These are phyloP conservation scores for Paulownia fortunei DNA, from an alignment of 257 asterid genomes.

Conservation along the genomic window DNA sequence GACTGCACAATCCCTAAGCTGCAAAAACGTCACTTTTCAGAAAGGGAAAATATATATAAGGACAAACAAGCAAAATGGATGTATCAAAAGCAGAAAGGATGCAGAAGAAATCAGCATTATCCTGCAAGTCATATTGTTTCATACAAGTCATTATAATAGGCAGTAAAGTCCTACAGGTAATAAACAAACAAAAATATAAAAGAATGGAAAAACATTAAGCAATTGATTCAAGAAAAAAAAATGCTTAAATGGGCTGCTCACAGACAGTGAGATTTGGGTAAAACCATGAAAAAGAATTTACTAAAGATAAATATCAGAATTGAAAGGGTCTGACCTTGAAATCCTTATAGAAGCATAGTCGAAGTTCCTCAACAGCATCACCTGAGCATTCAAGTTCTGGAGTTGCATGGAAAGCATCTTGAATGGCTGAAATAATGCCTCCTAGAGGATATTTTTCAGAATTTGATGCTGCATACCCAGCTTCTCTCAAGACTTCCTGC, in stretches of 20 bases:
- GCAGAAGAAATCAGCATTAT: neutral
- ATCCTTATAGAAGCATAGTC: conserved; percentile 84
- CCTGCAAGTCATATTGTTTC: conserved; percentile 1
- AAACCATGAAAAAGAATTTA: neutral
- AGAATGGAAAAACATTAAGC: neutral
- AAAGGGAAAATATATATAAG: neutral
- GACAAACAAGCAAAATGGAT: neutral
- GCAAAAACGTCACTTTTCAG: conserved; percentile 36
- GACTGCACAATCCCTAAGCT: conserved; percentile 73
- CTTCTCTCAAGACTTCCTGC: conserved; percentile 75
- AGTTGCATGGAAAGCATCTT: conserved; percentile 77
- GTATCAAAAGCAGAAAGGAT: neutral
- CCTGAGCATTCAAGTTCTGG: conserved; percentile 77
- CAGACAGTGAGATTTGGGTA: neutral
- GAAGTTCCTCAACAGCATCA: conserved; percentile 77
- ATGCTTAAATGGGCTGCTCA: neutral
- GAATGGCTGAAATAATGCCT: conserved; percentile 76
- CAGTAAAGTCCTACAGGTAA: neutral
- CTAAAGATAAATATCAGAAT: neutral
- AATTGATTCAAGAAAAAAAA: neutral
- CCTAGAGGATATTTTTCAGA: conserved; percentile 79
- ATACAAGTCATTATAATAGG: neutral
- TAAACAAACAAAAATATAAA: neutral
- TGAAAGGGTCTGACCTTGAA: conserved; percentile 59
- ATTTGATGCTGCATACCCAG: conserved; percentile 83